These are phyloP conservation scores for Sordaria brevicollis DNA, from an alignment of 495 filamentous ascomycete species.

Conservation along the genomic window DNA sequence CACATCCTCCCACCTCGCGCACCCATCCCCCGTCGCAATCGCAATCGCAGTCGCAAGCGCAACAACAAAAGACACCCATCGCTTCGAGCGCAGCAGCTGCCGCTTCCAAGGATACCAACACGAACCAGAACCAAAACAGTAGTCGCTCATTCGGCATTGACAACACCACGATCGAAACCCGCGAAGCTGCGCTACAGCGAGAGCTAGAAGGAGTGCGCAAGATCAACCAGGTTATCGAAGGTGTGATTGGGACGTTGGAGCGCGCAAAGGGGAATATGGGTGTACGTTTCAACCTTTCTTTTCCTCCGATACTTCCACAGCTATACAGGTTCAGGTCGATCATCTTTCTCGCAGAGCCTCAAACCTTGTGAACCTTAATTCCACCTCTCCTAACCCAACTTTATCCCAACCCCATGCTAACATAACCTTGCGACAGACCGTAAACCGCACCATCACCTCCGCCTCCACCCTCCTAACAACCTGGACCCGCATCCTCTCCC, in stretches of 20 bases:
- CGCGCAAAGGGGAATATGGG: slow-evolving; percentile 86
- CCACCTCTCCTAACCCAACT: neutral
- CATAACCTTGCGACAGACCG: slow-evolving; percentile 44
- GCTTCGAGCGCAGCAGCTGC: slow-evolving; percentile 4
- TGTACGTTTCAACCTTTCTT: slow-evolving; percentile 34
- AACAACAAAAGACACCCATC: neutral
- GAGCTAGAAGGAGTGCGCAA: slow-evolving; percentile 76
- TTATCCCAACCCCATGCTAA: neutral
- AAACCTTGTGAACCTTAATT: neutral
- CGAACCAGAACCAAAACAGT: slow-evolving; percentile 40
- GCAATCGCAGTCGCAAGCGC: neutral
- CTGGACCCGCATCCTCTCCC: slow-evolving; percentile 90
- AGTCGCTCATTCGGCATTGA: slow-evolving; percentile 44
- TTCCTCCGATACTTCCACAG: neutral
- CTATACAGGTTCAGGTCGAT: neutral
- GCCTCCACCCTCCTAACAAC: slow-evolving; percentile 92
- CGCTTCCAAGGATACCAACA: slow-evolving; percentile 30
- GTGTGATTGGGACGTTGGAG: slow-evolving; percentile 67
- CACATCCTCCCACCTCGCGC: slow-evolving; percentile 19
- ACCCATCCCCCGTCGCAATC: neutral
- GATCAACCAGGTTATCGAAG: slow-evolving; percentile 81
- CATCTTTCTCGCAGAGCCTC: neutral
- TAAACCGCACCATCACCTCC: slow-evolving; percentile 72
- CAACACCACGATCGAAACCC: slow-evolving; percentile 35
- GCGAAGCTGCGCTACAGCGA: slow-evolving; percentile 59